Base-by-base conservation (phyloP, 1,139 yeast genomes). In the Hemisphaericaspora subhashii region DNA sequence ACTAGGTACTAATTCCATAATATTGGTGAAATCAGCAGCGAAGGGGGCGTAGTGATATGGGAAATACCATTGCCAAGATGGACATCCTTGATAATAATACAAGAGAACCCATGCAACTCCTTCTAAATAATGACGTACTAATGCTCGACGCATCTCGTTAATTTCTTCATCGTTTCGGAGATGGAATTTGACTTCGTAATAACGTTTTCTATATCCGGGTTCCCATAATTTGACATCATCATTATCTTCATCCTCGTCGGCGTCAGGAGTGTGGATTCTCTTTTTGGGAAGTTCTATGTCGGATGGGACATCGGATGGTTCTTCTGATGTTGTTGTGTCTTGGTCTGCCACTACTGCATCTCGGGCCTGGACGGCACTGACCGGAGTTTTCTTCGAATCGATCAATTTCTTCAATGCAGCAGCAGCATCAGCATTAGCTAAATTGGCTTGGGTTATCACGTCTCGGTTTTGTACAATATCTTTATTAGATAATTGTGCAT, bases 1-100 rank as follows among this genome's bases (percentile, higher is more conserved):
- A 24, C 76, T 80, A 1, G 76, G 72, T 10, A 70, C 58, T 11
- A 70, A 56, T 3, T 60, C 66, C 14, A 56, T 53, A 32, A 89
- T 64, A 36, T 81, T 77, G 3, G 63, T 68, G 54, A 94, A 85
- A 59, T 94, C 99, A 7, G 85, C 75, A 0, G 98, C 98, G 71
- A 92, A 89, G 14, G 99, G 99, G 0, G 98, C 98, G 64, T 94
- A 94, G 59, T 94, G 98, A 58, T 83, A 92, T 0, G 98, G 98
- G 54, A 84, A 94, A 60, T 80, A 94, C 98, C 98, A 94, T 41
- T 83, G 85, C 99, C 99, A 94, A 0, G 98, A 90, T 0, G 96
- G 95, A 64, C 98, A 92, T 3, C 97, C 98, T 64, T 92, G 98
- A 59, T 87, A 92, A 64, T 94, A 94, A 60, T 94, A 94, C 40